phyloP scores from a whole-genome alignment of 352 stramenopile species.

The Pythium guiyangense region DNA sequence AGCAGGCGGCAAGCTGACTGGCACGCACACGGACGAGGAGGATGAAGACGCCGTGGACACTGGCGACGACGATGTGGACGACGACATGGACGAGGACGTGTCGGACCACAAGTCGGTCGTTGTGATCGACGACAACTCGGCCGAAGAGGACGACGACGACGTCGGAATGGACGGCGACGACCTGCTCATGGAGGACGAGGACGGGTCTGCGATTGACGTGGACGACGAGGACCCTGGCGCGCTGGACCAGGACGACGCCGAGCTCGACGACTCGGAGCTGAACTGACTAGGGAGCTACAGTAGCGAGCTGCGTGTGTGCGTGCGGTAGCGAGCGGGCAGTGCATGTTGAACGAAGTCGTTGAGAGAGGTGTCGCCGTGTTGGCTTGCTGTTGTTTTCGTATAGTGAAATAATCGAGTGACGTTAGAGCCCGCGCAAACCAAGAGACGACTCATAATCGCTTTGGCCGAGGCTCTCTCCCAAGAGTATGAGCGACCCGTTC shows the following conservation, averaged over 20 bases:
- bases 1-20: background rate
- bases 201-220: conserved; percentile 23
- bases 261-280: conserved; percentile 15
- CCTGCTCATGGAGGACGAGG: conserved; percentile 30
- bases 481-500: conserved; percentile 80
- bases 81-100: conserved; percentile 26
- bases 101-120: conserved; percentile 12
- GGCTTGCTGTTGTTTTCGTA: no score
- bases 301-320: background rate
- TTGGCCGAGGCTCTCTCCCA: background rate
- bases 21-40: conserved; percentile 18
- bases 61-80: conserved; percentile 15
- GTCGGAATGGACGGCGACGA: conserved; percentile 24
- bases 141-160: conserved; percentile 16
- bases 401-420: no score
- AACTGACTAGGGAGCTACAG: background rate
- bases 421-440: no score
- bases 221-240: conserved; percentile 26
- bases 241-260: conserved; percentile 14
- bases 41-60: conserved; percentile 14
- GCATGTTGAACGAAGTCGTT: background rate
- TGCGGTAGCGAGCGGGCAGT: background rate
- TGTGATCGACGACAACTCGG: conserved; percentile 12
- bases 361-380: no score
- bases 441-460: no score